Evolutionary conservation across 306 rosid species (phyloP).

Genomic region (Rosa persica): DNA sequence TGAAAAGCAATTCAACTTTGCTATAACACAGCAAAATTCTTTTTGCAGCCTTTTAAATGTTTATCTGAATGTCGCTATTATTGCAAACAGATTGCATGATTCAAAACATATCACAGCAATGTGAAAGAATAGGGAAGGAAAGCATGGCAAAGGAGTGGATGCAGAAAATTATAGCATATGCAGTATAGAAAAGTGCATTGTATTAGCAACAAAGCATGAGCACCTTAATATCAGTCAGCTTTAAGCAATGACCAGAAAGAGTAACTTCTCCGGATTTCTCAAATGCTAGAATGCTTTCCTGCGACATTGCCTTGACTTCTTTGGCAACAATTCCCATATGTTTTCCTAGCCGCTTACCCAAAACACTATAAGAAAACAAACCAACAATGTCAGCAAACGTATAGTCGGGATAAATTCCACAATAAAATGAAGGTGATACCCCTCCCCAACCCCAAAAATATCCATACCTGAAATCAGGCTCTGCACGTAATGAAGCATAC

Average conservation of each 20-base stretch:
- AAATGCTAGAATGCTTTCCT: conserved; percentile 80
- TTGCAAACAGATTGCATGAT: neutral
- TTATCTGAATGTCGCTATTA: neutral
- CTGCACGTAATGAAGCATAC: conserved; percentile 86
- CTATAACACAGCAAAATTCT: neutral
- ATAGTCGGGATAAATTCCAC: neutral
- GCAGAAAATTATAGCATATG: neutral
- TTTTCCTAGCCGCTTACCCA: conserved; percentile 93
- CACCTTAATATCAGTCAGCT: conserved; percentile 85
- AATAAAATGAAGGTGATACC: neutral
- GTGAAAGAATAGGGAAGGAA: neutral
- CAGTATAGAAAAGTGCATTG: neutral
- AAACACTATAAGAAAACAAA: conserved; percentile 43
- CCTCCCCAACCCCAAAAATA: neutral
- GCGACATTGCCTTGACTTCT: conserved; percentile 83
- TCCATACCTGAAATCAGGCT: conserved; percentile 86
- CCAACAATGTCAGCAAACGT: conserved; percentile 16
- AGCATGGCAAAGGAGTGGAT: neutral
- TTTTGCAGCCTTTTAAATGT: neutral
- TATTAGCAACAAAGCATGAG: conserved; percentile 20
- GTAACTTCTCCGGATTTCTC: conserved; percentile 78
- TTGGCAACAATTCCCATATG: conserved; percentile 81
- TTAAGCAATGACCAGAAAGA: conserved; percentile 72
- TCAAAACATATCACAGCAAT: neutral
- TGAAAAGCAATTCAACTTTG: neutral